Percentiles rank a stretch among this genome's conserved stretches.
phyloP scores from a whole-genome alignment of 768 basidiomycete species.

The Termitomyces sp. region DNA sequence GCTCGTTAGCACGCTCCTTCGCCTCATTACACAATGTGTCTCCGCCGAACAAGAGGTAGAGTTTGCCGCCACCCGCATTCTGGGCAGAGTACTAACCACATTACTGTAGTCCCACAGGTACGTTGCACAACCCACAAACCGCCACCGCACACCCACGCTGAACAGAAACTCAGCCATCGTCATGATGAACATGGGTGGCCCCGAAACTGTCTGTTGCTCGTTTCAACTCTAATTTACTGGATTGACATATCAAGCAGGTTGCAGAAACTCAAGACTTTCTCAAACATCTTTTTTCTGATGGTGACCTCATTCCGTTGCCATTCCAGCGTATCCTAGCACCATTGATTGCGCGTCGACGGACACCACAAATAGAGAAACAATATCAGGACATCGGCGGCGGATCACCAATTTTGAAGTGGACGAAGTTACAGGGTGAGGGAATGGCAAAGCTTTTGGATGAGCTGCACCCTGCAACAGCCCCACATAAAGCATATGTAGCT shows the following conservation, averaged over 20 bases:
- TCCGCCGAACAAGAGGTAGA: constrained; percentile 38
- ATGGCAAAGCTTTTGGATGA: constrained; percentile 93
- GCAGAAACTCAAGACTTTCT: constrained; percentile 91
- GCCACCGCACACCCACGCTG: constrained; percentile 10
- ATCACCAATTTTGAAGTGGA: constrained; percentile 91
- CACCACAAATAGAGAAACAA: constrained; percentile 91
- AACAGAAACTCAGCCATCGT: constrained; percentile 59
- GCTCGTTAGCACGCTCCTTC: constrained; percentile 33
- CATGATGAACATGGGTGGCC: constrained; percentile 99
- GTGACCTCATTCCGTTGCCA: constrained; percentile 92
- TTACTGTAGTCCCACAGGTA: constrained; percentile 56
- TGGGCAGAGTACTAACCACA: constrained; percentile 12
- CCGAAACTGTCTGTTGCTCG: constrained; percentile 64
- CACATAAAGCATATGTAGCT: constrained; percentile 93
- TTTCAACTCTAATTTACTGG: background rate
- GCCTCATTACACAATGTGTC: constrained; percentile 39
- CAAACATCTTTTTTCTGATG: constrained; percentile 85
- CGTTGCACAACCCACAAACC: constrained; percentile 2
- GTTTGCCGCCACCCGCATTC: constrained; percentile 6
- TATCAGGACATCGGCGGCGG: constrained; percentile 95
- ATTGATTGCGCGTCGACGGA: constrained; percentile 80
- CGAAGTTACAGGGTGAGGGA: constrained; percentile 79
- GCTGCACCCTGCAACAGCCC: constrained; percentile 87
- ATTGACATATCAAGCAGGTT: constrained; percentile 46
- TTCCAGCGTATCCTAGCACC: constrained; percentile 88